Base-by-base conservation (phyloP, 495 filamentous ascomycete genomes). In the Penicillium riverlandense region DNA sequence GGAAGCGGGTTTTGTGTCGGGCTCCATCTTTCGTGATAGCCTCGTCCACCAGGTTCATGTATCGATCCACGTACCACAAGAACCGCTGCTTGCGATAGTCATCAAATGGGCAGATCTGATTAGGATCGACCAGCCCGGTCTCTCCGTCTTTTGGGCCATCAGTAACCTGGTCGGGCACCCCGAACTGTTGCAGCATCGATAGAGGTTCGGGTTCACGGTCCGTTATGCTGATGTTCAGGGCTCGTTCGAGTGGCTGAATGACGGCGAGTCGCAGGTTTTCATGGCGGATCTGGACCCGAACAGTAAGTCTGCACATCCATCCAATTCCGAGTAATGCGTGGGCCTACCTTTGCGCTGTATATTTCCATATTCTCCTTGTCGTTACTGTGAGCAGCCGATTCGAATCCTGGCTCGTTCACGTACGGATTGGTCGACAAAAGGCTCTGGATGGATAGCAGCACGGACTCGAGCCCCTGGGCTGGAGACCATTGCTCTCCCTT, bases 381-480 rank as follows among this genome's bases (percentile, higher is more conserved):
- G 74, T 63, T 4, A 70, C 63, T 14, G 22, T 78, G 75, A 29
- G 80, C 81, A 13, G 82, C 78, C 40, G 84, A 76, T 53, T 96
- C 92, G 52, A 85, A 96, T 8, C 92, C 92, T 12, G 92, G 92
- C 57, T 98, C 92, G 52, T 96, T 95, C 62, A 92, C 88, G 62
- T 95, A 98, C 0, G 92, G 92, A 59, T 96, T 95, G 15, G 79
- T 66, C 1, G 89, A 94, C 83, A 98, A 90, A 27, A 98, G 70
- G 55, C 89, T 96, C 62, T 98, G 92, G 41, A 98, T 96, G 6
- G 92, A 97, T 29, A 97, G 79, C 29, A 98, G 62, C 39, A 96
- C 86, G 1, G 92, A 96, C 61, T 98, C 92, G 4, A 98, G 71
- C 12, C 92, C 90, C 59, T 97, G 92, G 3, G 92, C 94, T 0